A percentile compares a stretch with the other conserved stretches of the same genome.
These are phyloP conservation scores for Trifolium subterraneum DNA, from an alignment of 306 rosid species.

Conservation along the genomic window DNA sequence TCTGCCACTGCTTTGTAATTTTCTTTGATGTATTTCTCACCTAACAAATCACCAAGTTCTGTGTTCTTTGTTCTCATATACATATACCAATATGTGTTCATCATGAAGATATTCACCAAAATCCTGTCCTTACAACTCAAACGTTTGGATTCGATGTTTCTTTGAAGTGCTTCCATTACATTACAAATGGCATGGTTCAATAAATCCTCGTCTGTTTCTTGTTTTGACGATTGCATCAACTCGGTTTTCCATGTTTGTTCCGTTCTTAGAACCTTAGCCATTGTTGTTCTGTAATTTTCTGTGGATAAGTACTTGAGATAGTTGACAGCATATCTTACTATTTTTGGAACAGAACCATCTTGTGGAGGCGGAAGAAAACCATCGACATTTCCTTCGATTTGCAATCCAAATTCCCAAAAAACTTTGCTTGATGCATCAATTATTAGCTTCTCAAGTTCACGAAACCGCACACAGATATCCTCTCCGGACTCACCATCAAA, in stretches of 20 bases:
- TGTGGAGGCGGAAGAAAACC: constrained; percentile 69
- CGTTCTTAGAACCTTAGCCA: constrained; percentile 75
- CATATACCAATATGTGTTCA: constrained; percentile 93
- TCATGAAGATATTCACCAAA: constrained; percentile 55
- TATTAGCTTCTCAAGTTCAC: constrained; percentile 82
- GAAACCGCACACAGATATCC: constrained; percentile 63
- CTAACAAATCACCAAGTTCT: constrained; percentile 71
- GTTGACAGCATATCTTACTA: constrained; percentile 77
- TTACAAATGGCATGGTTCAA: constrained; percentile 63
- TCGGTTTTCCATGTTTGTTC: constrained; percentile 79
- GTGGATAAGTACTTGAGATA: constrained; percentile 78
- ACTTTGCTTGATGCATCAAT: constrained; percentile 81
- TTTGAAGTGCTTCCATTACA: constrained; percentile 79
- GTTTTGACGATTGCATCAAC: constrained; percentile 34
- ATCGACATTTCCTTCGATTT: constrained; percentile 78
- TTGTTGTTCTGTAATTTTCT: constrained; percentile 53
- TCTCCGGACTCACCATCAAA: constrained; percentile 71
- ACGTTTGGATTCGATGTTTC: constrained; percentile 76
- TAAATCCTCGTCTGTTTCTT: constrained; percentile 53
- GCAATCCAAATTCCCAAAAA: constrained; percentile 84
- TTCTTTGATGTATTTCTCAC: constrained; percentile 62
- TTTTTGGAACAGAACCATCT: constrained; percentile 83
- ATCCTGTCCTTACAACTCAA: constrained; percentile 62
- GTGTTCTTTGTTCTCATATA: constrained; percentile 85
- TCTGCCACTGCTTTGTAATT: constrained; percentile 69